Evolutionary conservation across 106 monocot species (phyloP).

Genomic region (Chionographis japonica): DNA sequence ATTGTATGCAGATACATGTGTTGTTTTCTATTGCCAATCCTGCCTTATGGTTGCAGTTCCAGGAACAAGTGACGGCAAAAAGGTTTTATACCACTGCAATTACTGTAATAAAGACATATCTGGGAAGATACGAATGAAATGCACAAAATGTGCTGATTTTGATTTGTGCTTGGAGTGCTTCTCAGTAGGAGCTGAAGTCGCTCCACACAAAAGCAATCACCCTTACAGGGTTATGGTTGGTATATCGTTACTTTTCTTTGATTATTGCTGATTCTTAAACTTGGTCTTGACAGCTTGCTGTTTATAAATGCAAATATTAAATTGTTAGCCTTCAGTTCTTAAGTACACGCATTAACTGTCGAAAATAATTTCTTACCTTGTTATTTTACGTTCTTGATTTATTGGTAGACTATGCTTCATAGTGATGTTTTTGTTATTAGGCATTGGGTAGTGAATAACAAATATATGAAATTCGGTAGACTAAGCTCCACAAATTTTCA

Average conservation of each 20-base stretch:
- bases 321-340: no score
- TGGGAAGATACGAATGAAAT: conserved; percentile 35
- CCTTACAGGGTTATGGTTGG: conserved; percentile 42
- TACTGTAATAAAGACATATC: conserved; percentile 39
- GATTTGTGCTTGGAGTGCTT: conserved; percentile 38
- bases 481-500: no score
- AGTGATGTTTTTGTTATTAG: no score
- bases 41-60: conserved; percentile 2
- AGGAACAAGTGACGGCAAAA: conserved; percentile 25
- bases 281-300: background rate
- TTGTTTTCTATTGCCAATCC: no score
- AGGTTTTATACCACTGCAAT: conserved; percentile 26
- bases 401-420: no score
- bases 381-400: no score
- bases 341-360: no score
- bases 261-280: background rate
- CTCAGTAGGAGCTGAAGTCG: conserved; percentile 35
- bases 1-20: no score
- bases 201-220: conserved; percentile 40
- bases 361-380: no score
- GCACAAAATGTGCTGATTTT: conserved; percentile 36
- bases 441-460: no score
- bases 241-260: background rate
- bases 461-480: no score
- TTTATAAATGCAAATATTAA: background rate